Conservation (phyloP, 1,139 yeast species). For the Nakaseomyces sp. region DNA sequence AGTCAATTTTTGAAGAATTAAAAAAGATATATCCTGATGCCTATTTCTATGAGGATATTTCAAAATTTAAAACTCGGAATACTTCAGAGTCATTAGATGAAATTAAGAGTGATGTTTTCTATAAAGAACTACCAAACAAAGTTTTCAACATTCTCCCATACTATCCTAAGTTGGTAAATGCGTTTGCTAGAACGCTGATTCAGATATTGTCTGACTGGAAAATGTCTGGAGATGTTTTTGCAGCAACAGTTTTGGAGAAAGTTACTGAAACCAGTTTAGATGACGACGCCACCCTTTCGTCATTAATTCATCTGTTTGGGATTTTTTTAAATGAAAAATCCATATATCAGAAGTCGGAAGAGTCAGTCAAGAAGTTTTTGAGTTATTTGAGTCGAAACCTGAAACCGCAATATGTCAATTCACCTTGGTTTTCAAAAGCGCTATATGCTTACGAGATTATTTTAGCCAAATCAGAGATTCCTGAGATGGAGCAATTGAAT, state of each 20-base stretch:
- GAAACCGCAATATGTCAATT: conserved; percentile 33
- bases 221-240: conserved; percentile 26
- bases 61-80: not conserved
- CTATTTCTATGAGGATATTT: conserved; percentile 17
- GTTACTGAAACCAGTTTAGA: conserved; percentile 32
- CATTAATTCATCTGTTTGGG: conserved; percentile 42
- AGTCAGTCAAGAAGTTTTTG: conserved; percentile 33
- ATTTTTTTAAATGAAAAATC: conserved; percentile 34
- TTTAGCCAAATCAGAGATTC: conserved; percentile 40
- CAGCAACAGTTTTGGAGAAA: conserved; percentile 31
- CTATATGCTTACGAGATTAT: conserved; percentile 43
- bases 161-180: conserved; percentile 43
- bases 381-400: conserved; percentile 35
- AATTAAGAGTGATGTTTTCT: conserved; percentile 30
- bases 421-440: conserved; percentile 45
- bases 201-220: conserved; percentile 22
- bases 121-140: conserved; percentile 35
- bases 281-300: conserved; percentile 34
- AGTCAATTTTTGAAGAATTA: not conserved
- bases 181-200: conserved; percentile 43
- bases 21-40: not conserved
- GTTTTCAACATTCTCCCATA: conserved; percentile 43
- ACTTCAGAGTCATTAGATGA: conserved; percentile 37
- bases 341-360: conserved; percentile 25
- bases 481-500: conserved; percentile 29